Evolutionary conservation across 805 yeast genomes (phyloP).

Genomic region (Wickerhamiella nectarea): DNA sequence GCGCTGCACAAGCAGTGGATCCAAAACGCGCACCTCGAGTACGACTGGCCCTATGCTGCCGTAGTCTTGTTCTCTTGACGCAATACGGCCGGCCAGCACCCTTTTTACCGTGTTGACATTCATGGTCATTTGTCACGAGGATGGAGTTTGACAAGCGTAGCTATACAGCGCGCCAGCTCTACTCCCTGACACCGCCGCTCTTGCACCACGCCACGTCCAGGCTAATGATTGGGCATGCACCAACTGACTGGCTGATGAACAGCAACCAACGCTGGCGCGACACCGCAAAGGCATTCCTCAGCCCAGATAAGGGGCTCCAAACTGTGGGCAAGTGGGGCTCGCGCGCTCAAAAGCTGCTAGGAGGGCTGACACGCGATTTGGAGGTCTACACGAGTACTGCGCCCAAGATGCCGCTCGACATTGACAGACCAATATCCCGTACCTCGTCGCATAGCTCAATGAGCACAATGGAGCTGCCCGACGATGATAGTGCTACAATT

Average conservation of each 20-base stretch:
- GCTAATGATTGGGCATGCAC: slow-evolving; percentile 25
- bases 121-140: not conserved
- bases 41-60: not conserved
- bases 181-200: slow-evolving; percentile 20
- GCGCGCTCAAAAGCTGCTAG: not conserved
- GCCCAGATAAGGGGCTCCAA: not conserved
- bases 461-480: too few species aligned
- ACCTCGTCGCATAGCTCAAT: too few species aligned
- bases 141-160: slow-evolving; percentile 15
- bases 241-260: slow-evolving; percentile 13
- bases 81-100: slow-evolving; percentile 7
- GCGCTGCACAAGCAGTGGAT: slow-evolving; percentile 1
- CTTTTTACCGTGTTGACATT: not conserved
- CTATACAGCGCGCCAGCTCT: slow-evolving; percentile 25
- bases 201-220: slow-evolving; percentile 23
- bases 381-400: not conserved
- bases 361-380: not conserved
- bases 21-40: not conserved
- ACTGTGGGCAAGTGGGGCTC: not conserved
- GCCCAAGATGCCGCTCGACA: too few species aligned
- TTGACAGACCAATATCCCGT: too few species aligned
- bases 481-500: too few species aligned
- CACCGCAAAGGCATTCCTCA: not conserved
- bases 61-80: not conserved
- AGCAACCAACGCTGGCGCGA: slow-evolving; percentile 5